These are phyloP conservation scores for Chlamydomonas sp. DNA, from an alignment of 139 green algal species.

Conservation along the genomic window DNA sequence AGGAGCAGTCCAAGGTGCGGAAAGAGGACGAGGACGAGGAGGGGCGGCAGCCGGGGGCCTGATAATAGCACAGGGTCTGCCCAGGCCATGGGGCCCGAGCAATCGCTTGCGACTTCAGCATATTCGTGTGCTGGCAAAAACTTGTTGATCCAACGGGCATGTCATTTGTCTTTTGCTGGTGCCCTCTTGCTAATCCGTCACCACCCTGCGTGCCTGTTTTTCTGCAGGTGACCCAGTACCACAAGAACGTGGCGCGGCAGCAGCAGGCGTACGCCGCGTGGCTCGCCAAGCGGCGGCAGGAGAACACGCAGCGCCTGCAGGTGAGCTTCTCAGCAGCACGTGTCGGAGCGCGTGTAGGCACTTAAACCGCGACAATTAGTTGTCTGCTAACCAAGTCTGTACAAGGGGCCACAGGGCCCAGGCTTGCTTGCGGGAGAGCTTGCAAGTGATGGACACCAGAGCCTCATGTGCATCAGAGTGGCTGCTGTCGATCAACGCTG, in stretches of 20 bases:
- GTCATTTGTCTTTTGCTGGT: neutral
- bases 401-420: no score
- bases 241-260: constrained; percentile 81
- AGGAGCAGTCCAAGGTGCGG: constrained; percentile 74
- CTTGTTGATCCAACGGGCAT: neutral
- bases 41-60: constrained; percentile 72
- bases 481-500: no score
- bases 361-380: no score
- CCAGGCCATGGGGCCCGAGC: neutral
- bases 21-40: constrained; percentile 76
- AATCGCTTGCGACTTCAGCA: neutral
- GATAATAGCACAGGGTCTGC: neutral
- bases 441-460: no score
- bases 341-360: no score
- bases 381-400: no score
- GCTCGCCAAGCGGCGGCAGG: constrained; percentile 86
- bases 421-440: no score
- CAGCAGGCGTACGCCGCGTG: constrained; percentile 75
- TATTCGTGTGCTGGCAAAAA: neutral
- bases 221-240: constrained; percentile 78
- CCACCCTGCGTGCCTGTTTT: neutral
- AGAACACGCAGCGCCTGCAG: constrained; percentile 76
- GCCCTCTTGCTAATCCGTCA: no score
- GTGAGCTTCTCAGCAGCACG: neutral
- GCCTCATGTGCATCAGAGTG: no score